Base-by-base conservation (phyloP, 2,329 filamentous ascomycete species). In the Diaporthe citrichinensis region DNA sequence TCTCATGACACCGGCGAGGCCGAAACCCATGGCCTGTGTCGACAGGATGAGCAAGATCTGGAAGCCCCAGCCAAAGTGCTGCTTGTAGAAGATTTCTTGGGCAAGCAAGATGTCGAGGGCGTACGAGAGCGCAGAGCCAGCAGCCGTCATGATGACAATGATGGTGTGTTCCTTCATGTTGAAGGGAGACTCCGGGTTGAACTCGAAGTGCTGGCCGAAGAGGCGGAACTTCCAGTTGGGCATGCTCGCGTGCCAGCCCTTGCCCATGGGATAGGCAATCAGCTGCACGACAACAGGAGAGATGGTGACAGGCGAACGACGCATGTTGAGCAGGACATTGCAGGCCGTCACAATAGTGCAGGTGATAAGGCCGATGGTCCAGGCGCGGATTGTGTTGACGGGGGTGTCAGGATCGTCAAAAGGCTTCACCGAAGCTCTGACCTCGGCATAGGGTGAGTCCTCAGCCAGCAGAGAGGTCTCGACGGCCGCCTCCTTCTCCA, bases 11-110 rank as follows among this genome's bases (percentile, higher is more conserved):
- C 91, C 91, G 10, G 92, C 91, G 46, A 93, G 84, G 3, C 91
- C 91, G 77, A 92, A 92, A 9, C 92, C 92, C 75, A 92, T 90
- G 79, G 90, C 86, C 74, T 92, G 90, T 1, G 90, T 92, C 4
- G 90, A 91, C 74, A 92, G 87, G 73, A 87, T 88, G 76, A 92
- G 85, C 12, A 93, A 83, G 14, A 92, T 82, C 81, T 92, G 88
- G 82, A 91, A 92, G 2, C 87, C 87, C 84, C 89, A 91, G 71
- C 88, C 87, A 69, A 90, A 88, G 5, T 85, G 82, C 78, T 90
- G 87, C 68, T 86, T 79, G 79, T 90, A 90, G 78, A 87, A 90
- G 78, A 88, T 77, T 75, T 87, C 80, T 76, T 85, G 84, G 20
- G 84, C 84, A 44, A 85, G 81, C 39, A 86, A 78, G 68, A 87